Conservation (phyloP, 164 flowering plant genomes). For the Nymphaea thermarum region DNA sequence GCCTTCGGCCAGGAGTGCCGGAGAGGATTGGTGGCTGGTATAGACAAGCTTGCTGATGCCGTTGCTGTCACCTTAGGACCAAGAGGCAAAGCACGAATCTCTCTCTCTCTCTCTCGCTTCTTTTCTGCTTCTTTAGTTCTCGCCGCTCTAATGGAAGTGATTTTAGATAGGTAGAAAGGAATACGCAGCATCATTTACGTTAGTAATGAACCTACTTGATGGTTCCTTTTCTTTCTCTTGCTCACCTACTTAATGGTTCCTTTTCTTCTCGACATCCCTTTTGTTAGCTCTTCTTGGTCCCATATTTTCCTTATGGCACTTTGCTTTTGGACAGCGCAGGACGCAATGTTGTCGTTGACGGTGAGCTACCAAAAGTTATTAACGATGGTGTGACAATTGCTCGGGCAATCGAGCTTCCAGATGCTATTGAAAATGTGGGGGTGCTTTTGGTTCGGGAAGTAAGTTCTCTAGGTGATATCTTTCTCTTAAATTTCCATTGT, state of each 20-base stretch:
- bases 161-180: too few species aligned
- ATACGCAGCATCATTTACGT: too few species aligned
- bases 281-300: not conserved
- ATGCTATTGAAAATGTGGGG: constrained; percentile 84
- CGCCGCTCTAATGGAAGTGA: too few species aligned
- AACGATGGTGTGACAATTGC: constrained; percentile 97
- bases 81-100: constrained; percentile 37
- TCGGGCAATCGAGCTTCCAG: constrained; percentile 68
- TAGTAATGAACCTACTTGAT: not conserved
- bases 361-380: constrained; percentile 42
- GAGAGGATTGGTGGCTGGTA: constrained; percentile 52
- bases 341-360: constrained; percentile 78
- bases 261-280: not conserved
- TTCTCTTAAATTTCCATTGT: too few species aligned
- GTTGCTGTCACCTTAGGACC: constrained; percentile 91
- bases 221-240: not conserved
- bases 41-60: constrained; percentile 95
- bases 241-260: not conserved
- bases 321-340: constrained; percentile 37
- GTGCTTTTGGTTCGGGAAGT: constrained; percentile 83
- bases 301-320: not conserved
- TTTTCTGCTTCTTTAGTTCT: too few species aligned
- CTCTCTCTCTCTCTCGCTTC: not conserved
- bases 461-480: not conserved
- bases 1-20: constrained; percentile 59